Percentiles rank a stretch among this genome's conserved stretches.
Evolutionary conservation across 805 yeast genomes (phyloP).

Genomic region (Candida silvicultrix): DNA sequence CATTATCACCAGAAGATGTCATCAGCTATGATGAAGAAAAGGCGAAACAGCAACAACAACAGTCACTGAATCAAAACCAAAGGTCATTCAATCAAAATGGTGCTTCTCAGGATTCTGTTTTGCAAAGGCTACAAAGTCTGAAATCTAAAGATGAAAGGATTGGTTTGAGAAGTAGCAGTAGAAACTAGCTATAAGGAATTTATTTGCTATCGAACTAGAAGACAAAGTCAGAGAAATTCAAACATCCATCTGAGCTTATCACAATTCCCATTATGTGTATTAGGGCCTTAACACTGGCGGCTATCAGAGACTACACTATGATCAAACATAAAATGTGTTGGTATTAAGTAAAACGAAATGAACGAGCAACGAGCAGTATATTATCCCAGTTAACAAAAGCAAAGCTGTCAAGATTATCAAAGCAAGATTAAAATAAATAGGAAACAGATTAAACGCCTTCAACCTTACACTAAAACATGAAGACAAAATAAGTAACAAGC

Average conservation of each 20-base stretch:
- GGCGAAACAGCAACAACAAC: not conserved
- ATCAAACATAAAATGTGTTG: too few relatives aligned
- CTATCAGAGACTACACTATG: too few relatives aligned
- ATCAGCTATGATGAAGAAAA: constrained; percentile 25
- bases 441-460: not conserved
- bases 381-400: too few relatives aligned
- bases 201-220: too few relatives aligned
- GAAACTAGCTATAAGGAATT: too few relatives aligned
- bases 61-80: constrained; percentile 2
- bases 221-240: too few relatives aligned
- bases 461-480: not conserved
- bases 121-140: constrained; percentile 5
- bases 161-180: constrained; percentile 11
- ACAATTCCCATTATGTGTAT: too few relatives aligned
- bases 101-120: constrained; percentile 7
- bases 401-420: too few relatives aligned
- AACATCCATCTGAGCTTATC: too few relatives aligned
- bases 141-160: constrained; percentile 17
- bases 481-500: not conserved
- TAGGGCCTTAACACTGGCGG: too few relatives aligned
- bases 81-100: constrained; percentile 13
- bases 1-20: constrained; percentile 64
- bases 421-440: too few relatives aligned
- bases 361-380: not conserved
- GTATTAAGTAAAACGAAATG: too few relatives aligned